Conservation (phyloP, 139 green algal genomes). For the Gonium pectorale region DNA sequence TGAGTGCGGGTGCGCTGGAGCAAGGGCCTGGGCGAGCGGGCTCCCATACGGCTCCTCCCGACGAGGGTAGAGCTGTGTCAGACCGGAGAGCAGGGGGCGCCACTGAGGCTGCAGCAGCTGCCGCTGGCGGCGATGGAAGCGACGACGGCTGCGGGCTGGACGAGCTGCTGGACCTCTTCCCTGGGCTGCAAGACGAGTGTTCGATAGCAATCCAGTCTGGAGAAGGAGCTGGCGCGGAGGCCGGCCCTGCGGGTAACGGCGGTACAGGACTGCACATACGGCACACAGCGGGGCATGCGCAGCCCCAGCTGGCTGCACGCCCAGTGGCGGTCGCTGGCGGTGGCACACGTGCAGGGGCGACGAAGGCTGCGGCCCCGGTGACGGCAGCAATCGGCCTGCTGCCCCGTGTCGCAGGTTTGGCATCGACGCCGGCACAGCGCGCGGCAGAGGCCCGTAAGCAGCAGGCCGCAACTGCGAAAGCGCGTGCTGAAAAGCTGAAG, state of each 20-base stretch:
- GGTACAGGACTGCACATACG: too few species aligned
- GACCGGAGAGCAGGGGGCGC: neutral
- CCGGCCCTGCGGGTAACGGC: too few species aligned
- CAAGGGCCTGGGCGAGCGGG: too few species aligned
- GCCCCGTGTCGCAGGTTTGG: conserved; percentile 24
- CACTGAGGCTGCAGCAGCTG: neutral
- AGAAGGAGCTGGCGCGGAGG: too few species aligned
- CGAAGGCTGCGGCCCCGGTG: neutral
- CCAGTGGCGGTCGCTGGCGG: too few species aligned
- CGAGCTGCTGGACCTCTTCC: conserved; percentile 34
- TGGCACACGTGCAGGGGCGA: neutral
- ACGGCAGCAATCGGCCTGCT: neutral
- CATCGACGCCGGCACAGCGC: neutral
- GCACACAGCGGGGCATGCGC: too few species aligned
- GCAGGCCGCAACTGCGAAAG: conserved; percentile 21
- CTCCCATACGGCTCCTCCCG: too few species aligned
- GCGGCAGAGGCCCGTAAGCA: conserved; percentile 31
- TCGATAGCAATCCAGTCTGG: too few species aligned
- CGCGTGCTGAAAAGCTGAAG: conserved; percentile 1
- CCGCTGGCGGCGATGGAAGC: neutral
- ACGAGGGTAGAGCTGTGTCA: neutral
- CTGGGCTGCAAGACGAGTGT: conserved; percentile 23
- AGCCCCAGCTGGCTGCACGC: too few species aligned
- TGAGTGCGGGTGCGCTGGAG: too few species aligned
- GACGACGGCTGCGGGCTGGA: conserved; percentile 14